Base-by-base conservation (phyloP, 768 basidiomycete genomes). In the Lanmaoa pseudosensibilis region DNA sequence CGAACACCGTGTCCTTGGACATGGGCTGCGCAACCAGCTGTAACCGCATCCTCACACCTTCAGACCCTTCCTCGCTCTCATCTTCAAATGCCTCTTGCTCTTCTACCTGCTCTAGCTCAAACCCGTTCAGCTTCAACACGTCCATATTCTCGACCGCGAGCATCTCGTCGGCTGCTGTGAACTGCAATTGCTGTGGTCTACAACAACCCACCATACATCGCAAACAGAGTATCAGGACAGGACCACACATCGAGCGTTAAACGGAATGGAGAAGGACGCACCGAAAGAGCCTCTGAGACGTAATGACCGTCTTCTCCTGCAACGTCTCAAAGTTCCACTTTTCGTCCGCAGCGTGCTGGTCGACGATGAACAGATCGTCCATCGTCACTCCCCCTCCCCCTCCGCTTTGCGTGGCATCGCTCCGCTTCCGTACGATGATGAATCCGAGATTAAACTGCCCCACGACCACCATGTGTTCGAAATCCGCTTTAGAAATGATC, bases 361-460 rank as follows among this genome's bases (percentile, higher is more conserved):
- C 96, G 18, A 98, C 82, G 59, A 99, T 94, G 74, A 98, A 98
- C 40, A 99, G 76, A 65, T 99, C 96, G 67, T 98, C 95, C 74
- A 84, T 77, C 38, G 11, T 37, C 6, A 27, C 54, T 33, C 10
- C 54, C 6, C 30, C 54, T 33, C 10, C 54, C 10, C 15, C 51
- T 7, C 41, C 33, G 2, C 27, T 41, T 21, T n/a, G 52, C 0
- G n/a, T 23, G 23, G 13, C 30, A 36, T 23, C 46, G 19, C 76
- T 76, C 54, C 76, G 75, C 62, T 89, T 81, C 7, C 95, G 83
- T 3, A 84, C 83, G 55, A 99, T 81, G 70, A 99, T 93, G 73
- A 99, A 99, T 0, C 95, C 95, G 33, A 88, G 80, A 64, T 99
- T 99, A 73, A 98, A 99, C 72, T 99, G 97, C 0, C 97, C 97